Evolutionary conservation across 129 eudicot genomes (phyloP), one percentile per base, ranked within the genome.

Genomic region (Lactuca sativa): DNA sequence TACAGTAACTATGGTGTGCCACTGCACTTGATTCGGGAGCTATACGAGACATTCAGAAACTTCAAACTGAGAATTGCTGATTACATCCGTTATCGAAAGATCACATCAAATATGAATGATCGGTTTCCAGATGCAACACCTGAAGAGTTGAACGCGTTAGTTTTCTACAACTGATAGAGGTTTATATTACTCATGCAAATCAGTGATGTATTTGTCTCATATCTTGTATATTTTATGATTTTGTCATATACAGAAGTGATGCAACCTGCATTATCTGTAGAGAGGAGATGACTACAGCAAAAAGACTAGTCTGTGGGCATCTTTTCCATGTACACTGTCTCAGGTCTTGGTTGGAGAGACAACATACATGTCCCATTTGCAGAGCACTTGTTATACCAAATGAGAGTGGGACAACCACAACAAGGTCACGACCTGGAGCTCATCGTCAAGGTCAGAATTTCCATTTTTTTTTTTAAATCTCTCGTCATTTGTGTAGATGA

Each of bases 81-180:
- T 84, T 95, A 85, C 83, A 82, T 95, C 14, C 99, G 99, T 49
- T 95, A 95, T 62, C 86, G 99, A 62, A 95, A 90, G 80, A 90
- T 95, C 63, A 86, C 99, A 75, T 95, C 99, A 55, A 95, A 95
- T 77, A 95, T 95, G 99, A 90, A 95, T 80, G 99, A 90, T n/a
- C 99, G 99, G 59, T 90, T 95, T 78, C 99, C 97, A 53, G 97
- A 95, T 87, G 99, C 99, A 59, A 90, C 96, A 59, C 85, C 97
- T 41, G 99, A 95, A 73, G 99, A 95, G 72, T 69, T 95, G 59
- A 73, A 78, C 48, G 77, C 66, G 99, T 95, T 56, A 89, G 95
- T 74, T 72, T 66, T 55, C 5, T 16, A 16, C 4, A 25, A 25
- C 1, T 55, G 38, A 47, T 70, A n/a, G 56, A 47, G n/a, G 9